A percentile compares a stretch with the other conserved stretches of the same genome.
phyloP scores from a whole-genome alignment of 2,329 filamentous ascomycete species.

The Aspergillus puulaauensis region DNA sequence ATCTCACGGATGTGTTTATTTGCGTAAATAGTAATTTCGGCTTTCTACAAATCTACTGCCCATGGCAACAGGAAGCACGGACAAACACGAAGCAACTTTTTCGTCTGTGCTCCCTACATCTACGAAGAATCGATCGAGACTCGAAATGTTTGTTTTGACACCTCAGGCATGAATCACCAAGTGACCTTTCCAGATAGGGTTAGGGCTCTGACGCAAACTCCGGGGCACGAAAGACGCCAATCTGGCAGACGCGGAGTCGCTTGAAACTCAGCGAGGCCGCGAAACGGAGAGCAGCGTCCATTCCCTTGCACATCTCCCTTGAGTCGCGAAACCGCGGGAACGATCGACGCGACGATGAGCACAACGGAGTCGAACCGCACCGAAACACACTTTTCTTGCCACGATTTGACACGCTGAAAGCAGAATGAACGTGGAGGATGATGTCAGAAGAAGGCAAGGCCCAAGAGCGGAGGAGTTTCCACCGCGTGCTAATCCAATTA shows the following conservation, averaged over 20 bases:
- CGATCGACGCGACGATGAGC: neutral
- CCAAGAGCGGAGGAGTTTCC: conserved; percentile 14
- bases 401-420: neutral
- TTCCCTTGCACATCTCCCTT: neutral
- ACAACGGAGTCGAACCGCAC: neutral
- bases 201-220: conserved; percentile 9
- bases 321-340: neutral
- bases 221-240: neutral
- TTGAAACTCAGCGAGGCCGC: neutral
- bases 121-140: neutral
- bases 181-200: neutral
- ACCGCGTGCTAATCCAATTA: conserved; percentile 9
- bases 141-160: neutral
- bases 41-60: no score
- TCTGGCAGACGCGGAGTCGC: neutral
- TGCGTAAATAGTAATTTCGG: neutral
- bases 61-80: no score
- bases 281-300: neutral
- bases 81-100: no score
- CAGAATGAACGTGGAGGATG: conserved; percentile 8
- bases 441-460: conserved; percentile 13
- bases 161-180: neutral
- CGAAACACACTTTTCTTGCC: neutral
- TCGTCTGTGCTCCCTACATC: no score
- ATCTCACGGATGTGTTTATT: neutral